phyloP scores from a whole-genome alignment of 805 yeast genomes.

The Teunomyces funiuensis region DNA sequence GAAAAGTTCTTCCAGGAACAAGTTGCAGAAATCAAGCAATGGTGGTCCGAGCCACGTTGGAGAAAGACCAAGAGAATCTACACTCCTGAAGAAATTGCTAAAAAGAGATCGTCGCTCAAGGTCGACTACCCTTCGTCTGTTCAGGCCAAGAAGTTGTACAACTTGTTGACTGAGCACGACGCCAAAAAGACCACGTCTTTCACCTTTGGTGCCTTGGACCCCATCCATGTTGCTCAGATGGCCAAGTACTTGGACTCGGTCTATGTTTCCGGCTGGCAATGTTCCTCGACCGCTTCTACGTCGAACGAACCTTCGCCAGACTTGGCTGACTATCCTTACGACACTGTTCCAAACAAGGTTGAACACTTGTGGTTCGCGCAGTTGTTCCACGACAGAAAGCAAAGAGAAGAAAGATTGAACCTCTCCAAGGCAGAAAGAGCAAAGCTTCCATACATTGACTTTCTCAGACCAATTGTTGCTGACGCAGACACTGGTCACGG shows the following conservation, averaged over 20 bases:
- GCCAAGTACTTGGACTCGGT: slow-evolving; percentile 90
- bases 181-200: slow-evolving; percentile 70
- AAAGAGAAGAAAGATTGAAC: slow-evolving; percentile 76
- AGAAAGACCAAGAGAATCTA: slow-evolving; percentile 81
- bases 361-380: slow-evolving; percentile 97
- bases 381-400: slow-evolving; percentile 95
- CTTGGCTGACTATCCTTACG: slow-evolving; percentile 97
- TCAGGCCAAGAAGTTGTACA: slow-evolving; percentile 81
- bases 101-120: slow-evolving; percentile 79
- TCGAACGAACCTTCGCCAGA: slow-evolving; percentile 98
- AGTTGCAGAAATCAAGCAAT: slow-evolving; percentile 68
- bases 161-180: slow-evolving; percentile 70
- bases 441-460: slow-evolving; percentile 75
- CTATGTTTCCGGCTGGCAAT: slow-evolving; percentile 98
- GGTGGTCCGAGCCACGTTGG: slow-evolving; percentile 98
- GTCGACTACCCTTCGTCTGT: slow-evolving; percentile 71
- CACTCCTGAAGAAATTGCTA: slow-evolving; percentile 83
- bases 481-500: slow-evolving; percentile 99
- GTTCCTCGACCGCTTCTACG: slow-evolving; percentile 95
- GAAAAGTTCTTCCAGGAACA: slow-evolving; percentile 65
- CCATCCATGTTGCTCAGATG: slow-evolving; percentile 95
- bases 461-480: slow-evolving; percentile 90
- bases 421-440: slow-evolving; percentile 64
- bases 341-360: slow-evolving; percentile 97
- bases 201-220: slow-evolving; percentile 96